A percentile compares a stretch with the other conserved stretches of the same genome.
Evolutionary conservation across 2,329 filamentous ascomycete species (phyloP).

Genomic region (Bipolaris cookei): DNA sequence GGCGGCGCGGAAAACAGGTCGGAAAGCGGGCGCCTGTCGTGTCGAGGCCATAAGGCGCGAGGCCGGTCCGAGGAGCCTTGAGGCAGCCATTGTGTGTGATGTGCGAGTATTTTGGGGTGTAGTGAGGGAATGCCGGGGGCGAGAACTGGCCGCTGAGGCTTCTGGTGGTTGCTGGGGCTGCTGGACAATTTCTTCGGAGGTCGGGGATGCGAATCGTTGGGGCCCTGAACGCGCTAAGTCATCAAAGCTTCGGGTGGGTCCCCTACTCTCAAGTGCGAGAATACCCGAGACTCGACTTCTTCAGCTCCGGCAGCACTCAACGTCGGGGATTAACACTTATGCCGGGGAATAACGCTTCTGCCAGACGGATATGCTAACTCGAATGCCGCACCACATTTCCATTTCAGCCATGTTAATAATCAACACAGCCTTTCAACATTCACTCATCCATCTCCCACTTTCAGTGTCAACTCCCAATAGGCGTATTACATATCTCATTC

Average conservation of each 20-base stretch:
- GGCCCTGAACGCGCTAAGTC: conserved; percentile 17
- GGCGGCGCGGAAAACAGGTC: conserved; percentile 59
- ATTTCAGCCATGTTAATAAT: neutral
- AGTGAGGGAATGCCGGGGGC: conserved; percentile 30
- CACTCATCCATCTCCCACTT: neutral
- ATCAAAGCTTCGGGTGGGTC: conserved; percentile 18
- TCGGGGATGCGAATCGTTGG: conserved; percentile 30
- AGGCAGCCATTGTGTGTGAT: conserved; percentile 59
- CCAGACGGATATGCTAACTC: neutral
- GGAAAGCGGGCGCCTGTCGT: conserved; percentile 57
- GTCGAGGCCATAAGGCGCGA: conserved; percentile 66
- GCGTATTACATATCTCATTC: conserved; percentile 13
- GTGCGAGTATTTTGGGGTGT: conserved; percentile 23
- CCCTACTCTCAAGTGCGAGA: conserved; percentile 14
- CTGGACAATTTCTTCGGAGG: conserved; percentile 33
- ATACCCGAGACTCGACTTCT: conserved; percentile 14
- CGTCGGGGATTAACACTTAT: neutral
- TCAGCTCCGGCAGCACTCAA: conserved; percentile 1
- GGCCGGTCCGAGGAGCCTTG: conserved; percentile 69
- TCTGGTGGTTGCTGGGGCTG: conserved; percentile 33
- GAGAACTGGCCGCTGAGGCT: conserved; percentile 35
- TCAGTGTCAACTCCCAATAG: too few relatives aligned
- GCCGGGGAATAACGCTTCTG: too few relatives aligned
- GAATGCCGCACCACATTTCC: neutral
- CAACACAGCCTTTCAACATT: neutral